Conservation (phyloP, 805 yeast species). For the Wickerhamiella musiphila region DNA sequence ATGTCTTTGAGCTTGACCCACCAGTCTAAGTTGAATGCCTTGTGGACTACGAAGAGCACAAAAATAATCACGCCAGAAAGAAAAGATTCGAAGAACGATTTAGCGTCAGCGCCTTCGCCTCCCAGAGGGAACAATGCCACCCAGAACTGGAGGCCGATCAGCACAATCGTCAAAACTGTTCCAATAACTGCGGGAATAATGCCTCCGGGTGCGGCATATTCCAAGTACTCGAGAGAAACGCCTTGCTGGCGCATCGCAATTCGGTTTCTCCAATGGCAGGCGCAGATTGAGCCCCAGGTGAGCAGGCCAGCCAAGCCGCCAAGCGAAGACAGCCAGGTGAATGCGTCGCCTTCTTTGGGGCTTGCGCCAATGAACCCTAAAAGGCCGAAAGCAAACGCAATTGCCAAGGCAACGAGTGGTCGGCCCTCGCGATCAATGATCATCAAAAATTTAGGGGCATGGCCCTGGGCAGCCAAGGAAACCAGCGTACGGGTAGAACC, state of each 20-base stretch:
- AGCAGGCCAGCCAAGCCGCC: conserved; percentile 59
- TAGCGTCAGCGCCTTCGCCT: conserved; percentile 15
- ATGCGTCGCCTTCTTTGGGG: conserved; percentile 31
- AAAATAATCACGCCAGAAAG: conserved; percentile 45
- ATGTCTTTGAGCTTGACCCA: conserved; percentile 8
- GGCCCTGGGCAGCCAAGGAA: conserved; percentile 47
- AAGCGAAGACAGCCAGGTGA: conserved; percentile 60
- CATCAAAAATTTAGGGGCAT: conserved; percentile 42
- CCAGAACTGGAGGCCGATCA: conserved; percentile 69
- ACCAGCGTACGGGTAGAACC: conserved; percentile 55
- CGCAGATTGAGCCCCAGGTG: conserved; percentile 63
- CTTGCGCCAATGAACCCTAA: conserved; percentile 49
- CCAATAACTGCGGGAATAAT: conserved; percentile 52
- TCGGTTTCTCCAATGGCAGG: conserved; percentile 53
- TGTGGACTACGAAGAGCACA: conserved; percentile 6
- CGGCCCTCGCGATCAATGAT: conserved; percentile 66
- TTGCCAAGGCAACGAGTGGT: conserved; percentile 48
- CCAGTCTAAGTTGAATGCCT: conserved; percentile 8
- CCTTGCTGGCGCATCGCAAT: conserved; percentile 45
- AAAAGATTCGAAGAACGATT: conserved; percentile 35
- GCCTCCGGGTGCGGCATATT: conserved; percentile 53
- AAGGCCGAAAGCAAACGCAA: conserved; percentile 33
- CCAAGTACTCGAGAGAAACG: conserved; percentile 45
- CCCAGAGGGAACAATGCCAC: conserved; percentile 58
- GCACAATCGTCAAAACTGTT: conserved; percentile 34